Percentiles rank a stretch among this genome's conserved stretches.
Conservation (phyloP, 331 rosid genomes). For the Pyrus hybrid region DNA sequence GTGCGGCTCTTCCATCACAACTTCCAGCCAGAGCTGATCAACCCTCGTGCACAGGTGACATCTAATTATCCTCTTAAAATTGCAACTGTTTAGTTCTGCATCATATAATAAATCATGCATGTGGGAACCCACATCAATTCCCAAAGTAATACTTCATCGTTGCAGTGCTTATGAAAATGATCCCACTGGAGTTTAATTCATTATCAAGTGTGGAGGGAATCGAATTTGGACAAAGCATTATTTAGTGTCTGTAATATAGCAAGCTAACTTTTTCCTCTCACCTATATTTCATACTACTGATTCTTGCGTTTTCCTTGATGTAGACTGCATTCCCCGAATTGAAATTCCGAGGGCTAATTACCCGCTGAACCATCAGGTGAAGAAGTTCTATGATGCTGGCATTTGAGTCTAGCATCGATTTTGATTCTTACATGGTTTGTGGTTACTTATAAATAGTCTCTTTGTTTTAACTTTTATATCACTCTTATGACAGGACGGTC, state of each 20-base stretch:
- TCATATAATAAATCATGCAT: not conserved
- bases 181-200: not conserved
- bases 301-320: conserved; percentile 7
- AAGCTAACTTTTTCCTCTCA: no score
- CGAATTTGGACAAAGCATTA: no score
- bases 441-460: not conserved
- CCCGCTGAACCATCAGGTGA: conserved; percentile 45
- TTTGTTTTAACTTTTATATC: not conserved
- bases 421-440: not conserved
- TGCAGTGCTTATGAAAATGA: not conserved
- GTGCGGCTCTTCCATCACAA: conserved; percentile 69
- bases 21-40: conserved; percentile 87
- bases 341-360: conserved; percentile 50
- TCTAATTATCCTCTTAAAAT: not conserved
- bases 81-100: not conserved
- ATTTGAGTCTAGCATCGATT: not conserved
- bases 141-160: not conserved
- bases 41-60: conserved; percentile 74
- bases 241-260: no score
- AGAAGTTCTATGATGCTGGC: conserved; percentile 9
- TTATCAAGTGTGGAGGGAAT: no score
- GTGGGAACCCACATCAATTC: not conserved
- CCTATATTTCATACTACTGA: no score
- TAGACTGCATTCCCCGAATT: conserved; percentile 57
- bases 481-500: conserved; percentile 22